Evolutionary conservation across 2,329 filamentous ascomycete genomes (phyloP), one percentile per base, ranked within the genome.

Genomic region (Fulvia fulva): DNA sequence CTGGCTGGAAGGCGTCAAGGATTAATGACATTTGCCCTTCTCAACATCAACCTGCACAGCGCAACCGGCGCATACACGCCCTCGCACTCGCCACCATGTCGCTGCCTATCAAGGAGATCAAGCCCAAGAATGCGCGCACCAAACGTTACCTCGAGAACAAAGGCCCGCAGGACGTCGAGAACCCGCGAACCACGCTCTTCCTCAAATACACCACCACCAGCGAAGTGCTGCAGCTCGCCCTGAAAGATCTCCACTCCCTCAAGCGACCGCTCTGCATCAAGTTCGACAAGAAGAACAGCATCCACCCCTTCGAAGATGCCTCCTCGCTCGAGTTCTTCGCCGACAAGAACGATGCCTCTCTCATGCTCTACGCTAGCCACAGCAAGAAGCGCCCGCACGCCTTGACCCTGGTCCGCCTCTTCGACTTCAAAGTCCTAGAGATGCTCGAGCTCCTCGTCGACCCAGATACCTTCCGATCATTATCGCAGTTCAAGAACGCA

Each of bases 371-470:
- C 69, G 92, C 87, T 53, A 87, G 84, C 73, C 88, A 87, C 75
- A 90, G 84, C 75, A 99, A 97, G 83, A 99, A 97, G 82, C 83
- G 94, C n/a, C 92, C 92, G 5, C 91, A 99, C 76, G 87, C 87
- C 62, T 74, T 99, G 68, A 97, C 91, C 0, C 76, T 97, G 47
- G 81, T 88, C 43, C 86, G 94, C 63, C 89, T 89, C 45, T 97
- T 96, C 74, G 84, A 87, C 68, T 85, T 90, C 78, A 92, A 94
- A 76, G 81, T 96, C 16, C 82, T 97, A 64, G 95, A 99, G 75
- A 96, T 99, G 91, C 80, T 96, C 55, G 94, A 99, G 81, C 77
- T 97, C 68, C 81, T 90, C 72, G 83, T 99, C 59, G 87, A 97
- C 68, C 81, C 87, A 2, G 84, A 88, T 25, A 85, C 82, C 19